Percentiles rank a stretch among this genome's conserved stretches.
Evolutionary conservation across 148 eudicot species (phyloP).

Genomic region (Silene uniflora): DNA sequence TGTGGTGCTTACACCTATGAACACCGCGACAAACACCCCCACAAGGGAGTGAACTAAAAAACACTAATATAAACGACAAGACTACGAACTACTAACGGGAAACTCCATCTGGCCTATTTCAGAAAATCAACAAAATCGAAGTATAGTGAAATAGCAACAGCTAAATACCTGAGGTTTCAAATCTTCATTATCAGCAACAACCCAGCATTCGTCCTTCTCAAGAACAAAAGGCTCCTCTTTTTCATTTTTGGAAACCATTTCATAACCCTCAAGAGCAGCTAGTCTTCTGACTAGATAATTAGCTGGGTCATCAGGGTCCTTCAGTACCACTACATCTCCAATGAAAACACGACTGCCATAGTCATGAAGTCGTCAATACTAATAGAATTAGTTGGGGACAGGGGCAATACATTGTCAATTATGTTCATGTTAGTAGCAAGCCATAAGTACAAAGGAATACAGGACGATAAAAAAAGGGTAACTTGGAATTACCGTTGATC

Average conservation of each 20-base stretch:
- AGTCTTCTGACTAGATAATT: constrained; percentile 75
- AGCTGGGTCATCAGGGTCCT: constrained; percentile 63
- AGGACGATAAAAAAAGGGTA: constrained; percentile 3
- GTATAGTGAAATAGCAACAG: background rate
- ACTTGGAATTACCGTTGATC: constrained; percentile 55
- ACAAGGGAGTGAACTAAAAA: too few relatives aligned
- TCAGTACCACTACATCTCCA: constrained; percentile 88
- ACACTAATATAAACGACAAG: too few relatives aligned
- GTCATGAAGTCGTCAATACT: constrained; percentile 20
- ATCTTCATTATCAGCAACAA: constrained; percentile 70
- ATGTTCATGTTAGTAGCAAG: background rate
- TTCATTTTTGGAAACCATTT: constrained; percentile 90
- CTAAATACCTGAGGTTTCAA: constrained; percentile 65
- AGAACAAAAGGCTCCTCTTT: constrained; percentile 89
- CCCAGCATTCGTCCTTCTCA: constrained; percentile 88
- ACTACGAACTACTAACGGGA: too few relatives aligned
- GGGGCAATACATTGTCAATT: background rate
- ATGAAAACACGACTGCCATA: constrained; percentile 60
- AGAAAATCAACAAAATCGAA: background rate
- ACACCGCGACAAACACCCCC: too few relatives aligned
- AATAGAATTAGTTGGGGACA: background rate
- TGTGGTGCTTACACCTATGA: too few relatives aligned
- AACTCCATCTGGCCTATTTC: background rate
- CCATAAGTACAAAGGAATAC: background rate
- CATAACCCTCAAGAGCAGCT: constrained; percentile 87